Percentiles rank a stretch among this genome's conserved stretches.
These are phyloP conservation scores for Ilex aquifolium DNA, from an alignment of 257 asterid genomes.

Conservation along the genomic window DNA sequence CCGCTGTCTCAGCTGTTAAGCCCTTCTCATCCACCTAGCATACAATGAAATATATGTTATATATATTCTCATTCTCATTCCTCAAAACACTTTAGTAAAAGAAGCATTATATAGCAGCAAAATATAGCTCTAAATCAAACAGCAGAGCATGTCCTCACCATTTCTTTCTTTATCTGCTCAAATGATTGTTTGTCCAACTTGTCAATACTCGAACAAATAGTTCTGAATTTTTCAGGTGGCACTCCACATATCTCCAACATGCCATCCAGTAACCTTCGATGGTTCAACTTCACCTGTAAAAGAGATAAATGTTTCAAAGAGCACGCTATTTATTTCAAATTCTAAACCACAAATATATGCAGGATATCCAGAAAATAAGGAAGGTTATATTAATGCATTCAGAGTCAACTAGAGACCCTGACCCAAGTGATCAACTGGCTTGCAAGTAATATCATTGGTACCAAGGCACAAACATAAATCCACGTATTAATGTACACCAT, in stretches of 20 bases:
- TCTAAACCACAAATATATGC: too few species aligned
- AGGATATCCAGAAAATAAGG: too few species aligned
- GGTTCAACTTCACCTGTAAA: constrained; percentile 84
- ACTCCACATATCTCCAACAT: constrained; percentile 94
- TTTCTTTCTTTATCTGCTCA: constrained; percentile 85
- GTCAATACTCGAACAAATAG: constrained; percentile 93
- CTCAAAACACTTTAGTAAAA: too few species aligned
- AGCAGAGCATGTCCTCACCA: constrained; percentile 45
- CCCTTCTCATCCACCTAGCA: constrained; percentile 89
- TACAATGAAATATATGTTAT: not conserved
- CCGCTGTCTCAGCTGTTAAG: constrained; percentile 63
- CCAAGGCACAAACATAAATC: too few species aligned
- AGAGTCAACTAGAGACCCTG: too few species aligned
- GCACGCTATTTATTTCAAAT: too few species aligned
- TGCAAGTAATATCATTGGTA: too few species aligned
- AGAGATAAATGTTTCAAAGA: too few species aligned
- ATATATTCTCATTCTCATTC: not conserved
- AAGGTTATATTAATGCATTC: too few species aligned
- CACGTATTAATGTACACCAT: too few species aligned
- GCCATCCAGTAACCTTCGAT: constrained; percentile 85
- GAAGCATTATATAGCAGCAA: too few species aligned
- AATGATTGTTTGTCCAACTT: constrained; percentile 90
- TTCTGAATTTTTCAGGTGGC: constrained; percentile 78
- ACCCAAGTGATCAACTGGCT: too few species aligned
- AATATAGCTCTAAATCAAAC: not conserved